A percentile compares a stretch with the other conserved stretches of the same genome.
Conservation (phyloP, 768 basidiomycete species). For the Tylopilus felleus region DNA sequence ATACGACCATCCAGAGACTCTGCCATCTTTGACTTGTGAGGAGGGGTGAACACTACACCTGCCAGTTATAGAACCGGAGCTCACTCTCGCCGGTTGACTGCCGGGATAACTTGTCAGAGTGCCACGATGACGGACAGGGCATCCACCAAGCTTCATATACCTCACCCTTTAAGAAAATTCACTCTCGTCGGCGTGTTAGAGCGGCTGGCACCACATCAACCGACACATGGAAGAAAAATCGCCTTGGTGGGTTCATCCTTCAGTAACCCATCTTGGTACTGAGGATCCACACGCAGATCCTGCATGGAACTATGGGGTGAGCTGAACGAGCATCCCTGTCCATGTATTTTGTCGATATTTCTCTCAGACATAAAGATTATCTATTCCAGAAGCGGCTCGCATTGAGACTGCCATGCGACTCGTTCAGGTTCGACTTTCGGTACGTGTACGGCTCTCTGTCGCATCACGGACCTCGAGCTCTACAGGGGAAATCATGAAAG, state of each 20-base stretch:
- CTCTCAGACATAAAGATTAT: constrained; percentile 77
- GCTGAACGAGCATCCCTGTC: constrained; percentile 14
- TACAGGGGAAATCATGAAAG: constrained; percentile 76
- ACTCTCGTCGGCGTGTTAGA: constrained; percentile 59
- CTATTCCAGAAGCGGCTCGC: constrained; percentile 76
- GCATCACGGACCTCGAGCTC: background rate
- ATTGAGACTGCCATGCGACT: constrained; percentile 62
- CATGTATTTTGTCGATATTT: background rate
- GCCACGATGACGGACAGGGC: constrained; percentile 24
- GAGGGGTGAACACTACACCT: constrained; percentile 21
- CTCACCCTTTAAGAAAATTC: constrained; percentile 45
- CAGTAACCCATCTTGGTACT: constrained; percentile 4
- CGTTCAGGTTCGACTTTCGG: constrained; percentile 88
- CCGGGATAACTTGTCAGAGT: background rate
- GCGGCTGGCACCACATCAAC: constrained; percentile 47
- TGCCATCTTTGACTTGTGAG: background rate
- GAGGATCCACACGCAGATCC: constrained; percentile 48
- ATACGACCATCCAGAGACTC: background rate
- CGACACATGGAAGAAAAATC: constrained; percentile 57
- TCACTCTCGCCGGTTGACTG: background rate
- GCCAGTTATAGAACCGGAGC: constrained; percentile 21
- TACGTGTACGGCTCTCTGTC: constrained; percentile 31
- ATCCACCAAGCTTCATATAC: constrained; percentile 52
- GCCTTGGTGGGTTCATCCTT: constrained; percentile 51
- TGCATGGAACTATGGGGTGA: constrained; percentile 80